These are phyloP conservation scores for Chaetomium sp. DNA, from an alignment of 2,329 filamentous ascomycete species.

Conservation along the genomic window DNA sequence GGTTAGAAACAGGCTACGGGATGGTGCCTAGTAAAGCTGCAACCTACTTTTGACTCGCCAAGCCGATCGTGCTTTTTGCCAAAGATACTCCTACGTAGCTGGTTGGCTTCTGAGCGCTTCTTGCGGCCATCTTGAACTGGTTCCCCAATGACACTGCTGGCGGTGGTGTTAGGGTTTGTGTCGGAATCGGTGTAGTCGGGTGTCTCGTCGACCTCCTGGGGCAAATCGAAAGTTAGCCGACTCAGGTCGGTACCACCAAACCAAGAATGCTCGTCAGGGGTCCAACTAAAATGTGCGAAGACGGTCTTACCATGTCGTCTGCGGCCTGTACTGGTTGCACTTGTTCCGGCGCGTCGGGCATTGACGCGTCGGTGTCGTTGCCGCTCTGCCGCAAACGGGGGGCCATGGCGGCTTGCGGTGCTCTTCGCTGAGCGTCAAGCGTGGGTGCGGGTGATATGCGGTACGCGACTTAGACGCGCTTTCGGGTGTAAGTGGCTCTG, in stretches of 20 bases:
- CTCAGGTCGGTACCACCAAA: not conserved
- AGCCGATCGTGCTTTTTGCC: slow-evolving; percentile 91
- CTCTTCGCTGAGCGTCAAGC: slow-evolving; percentile 8
- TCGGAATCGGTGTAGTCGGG: slow-evolving; percentile 62
- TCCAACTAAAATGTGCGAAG: not conserved
- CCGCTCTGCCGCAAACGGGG: slow-evolving; percentile 46
- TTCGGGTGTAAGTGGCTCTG: slow-evolving; percentile 20
- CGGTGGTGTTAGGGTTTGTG: slow-evolving; percentile 62
- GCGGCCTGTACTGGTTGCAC: slow-evolving; percentile 27
- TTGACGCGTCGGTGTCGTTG: slow-evolving; percentile 55
- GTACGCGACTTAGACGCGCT: slow-evolving; percentile 52
- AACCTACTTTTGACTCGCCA: slow-evolving; percentile 79
- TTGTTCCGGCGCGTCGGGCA: slow-evolving; percentile 51
- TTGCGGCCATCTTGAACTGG: slow-evolving; percentile 68
- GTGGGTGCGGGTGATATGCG: not conserved
- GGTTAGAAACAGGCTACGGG: slow-evolving; percentile 2
- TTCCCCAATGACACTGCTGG: slow-evolving; percentile 82
- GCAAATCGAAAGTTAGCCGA: slow-evolving; percentile 13
- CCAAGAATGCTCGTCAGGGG: not conserved
- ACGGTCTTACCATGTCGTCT: slow-evolving; percentile 43
- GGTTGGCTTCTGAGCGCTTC: slow-evolving; percentile 77
- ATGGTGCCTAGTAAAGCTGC: not conserved
- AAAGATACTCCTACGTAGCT: slow-evolving; percentile 85
- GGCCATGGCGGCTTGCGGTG: slow-evolving; percentile 43
- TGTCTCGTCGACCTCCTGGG: slow-evolving; percentile 57